Evolutionary conservation across 768 basidiomycete species (phyloP).

Genomic region (Amanita muscaria): DNA sequence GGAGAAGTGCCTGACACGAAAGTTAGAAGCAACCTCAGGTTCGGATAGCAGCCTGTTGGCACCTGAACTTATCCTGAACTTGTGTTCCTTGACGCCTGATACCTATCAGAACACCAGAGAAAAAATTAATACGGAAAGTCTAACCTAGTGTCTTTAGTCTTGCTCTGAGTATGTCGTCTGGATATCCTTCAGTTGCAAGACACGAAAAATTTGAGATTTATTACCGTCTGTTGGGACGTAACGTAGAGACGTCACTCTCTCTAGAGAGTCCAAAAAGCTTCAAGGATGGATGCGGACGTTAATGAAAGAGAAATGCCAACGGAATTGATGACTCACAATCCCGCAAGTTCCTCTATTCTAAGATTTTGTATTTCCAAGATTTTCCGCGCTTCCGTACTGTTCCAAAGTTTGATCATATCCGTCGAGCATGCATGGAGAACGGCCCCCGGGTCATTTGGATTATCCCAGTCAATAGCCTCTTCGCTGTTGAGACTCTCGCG

Average conservation of each 20-base stretch:
- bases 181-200: neutral
- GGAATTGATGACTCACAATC: constrained; percentile 45
- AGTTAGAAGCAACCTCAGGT: too few species aligned
- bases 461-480: constrained; percentile 31
- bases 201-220: constrained; percentile 5
- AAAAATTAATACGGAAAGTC: constrained; percentile 6
- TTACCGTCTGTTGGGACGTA: constrained; percentile 64
- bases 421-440: constrained; percentile 49
- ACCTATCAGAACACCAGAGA: neutral
- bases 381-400: constrained; percentile 41
- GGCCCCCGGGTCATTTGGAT: constrained; percentile 47
- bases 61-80: constrained; percentile 50
- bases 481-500: constrained; percentile 22
- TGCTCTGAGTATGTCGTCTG: constrained; percentile 67
- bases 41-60: constrained; percentile 5
- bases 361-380: constrained; percentile 46
- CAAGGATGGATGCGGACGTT: constrained; percentile 2
- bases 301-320: neutral
- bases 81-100: constrained; percentile 62
- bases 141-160: constrained; percentile 50
- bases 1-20: constrained; percentile 17
- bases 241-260: constrained; percentile 49
- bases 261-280: constrained; percentile 64
- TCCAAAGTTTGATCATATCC: constrained; percentile 62
- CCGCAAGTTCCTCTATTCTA: constrained; percentile 58